Evolutionary conservation across 2,329 filamentous ascomycete species (phyloP).

Genomic region (Fusarium sp.): DNA sequence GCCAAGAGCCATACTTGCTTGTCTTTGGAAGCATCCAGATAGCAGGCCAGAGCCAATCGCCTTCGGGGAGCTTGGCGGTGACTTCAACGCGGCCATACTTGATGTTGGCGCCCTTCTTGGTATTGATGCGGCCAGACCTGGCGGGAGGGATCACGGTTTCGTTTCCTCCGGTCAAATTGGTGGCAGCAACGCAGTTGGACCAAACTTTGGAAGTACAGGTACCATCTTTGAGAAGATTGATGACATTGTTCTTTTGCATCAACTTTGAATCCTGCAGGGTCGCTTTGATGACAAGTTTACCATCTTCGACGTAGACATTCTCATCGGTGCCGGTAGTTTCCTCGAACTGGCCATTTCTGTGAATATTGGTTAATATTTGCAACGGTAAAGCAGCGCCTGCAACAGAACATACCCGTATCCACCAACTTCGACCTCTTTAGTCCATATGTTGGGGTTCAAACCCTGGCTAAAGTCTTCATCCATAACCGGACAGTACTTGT

Average conservation of each 20-base stretch:
- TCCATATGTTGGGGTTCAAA: constrained; percentile 73
- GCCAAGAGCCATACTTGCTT: constrained; percentile 81
- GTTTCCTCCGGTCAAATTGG: constrained; percentile 78
- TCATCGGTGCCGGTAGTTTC: constrained; percentile 77
- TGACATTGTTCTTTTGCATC: constrained; percentile 72
- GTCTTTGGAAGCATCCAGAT: constrained; percentile 88
- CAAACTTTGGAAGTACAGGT: constrained; percentile 72
- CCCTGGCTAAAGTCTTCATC: constrained; percentile 73
- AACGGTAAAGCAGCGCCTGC: too few relatives aligned
- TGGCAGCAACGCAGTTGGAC: constrained; percentile 73
- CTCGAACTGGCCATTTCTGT: constrained; percentile 83
- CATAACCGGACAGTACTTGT: constrained; percentile 78
- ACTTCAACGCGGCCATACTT: constrained; percentile 87
- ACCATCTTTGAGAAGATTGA: constrained; percentile 74
- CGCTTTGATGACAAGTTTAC: constrained; percentile 78
- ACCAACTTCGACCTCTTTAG: constrained; percentile 78
- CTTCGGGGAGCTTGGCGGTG: constrained; percentile 77
- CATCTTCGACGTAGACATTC: constrained; percentile 79
- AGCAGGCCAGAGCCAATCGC: constrained; percentile 93
- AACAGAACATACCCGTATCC: constrained; percentile 74
- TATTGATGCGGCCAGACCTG: constrained; percentile 82
- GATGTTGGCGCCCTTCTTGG: constrained; percentile 75
- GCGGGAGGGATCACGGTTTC: constrained; percentile 81
- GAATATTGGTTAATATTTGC: constrained; percentile 2
- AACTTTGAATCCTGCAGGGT: constrained; percentile 77